These are phyloP conservation scores for Cystofilobasidium capitatum DNA, from an alignment of 768 basidiomycete genomes.

Conservation along the genomic window DNA sequence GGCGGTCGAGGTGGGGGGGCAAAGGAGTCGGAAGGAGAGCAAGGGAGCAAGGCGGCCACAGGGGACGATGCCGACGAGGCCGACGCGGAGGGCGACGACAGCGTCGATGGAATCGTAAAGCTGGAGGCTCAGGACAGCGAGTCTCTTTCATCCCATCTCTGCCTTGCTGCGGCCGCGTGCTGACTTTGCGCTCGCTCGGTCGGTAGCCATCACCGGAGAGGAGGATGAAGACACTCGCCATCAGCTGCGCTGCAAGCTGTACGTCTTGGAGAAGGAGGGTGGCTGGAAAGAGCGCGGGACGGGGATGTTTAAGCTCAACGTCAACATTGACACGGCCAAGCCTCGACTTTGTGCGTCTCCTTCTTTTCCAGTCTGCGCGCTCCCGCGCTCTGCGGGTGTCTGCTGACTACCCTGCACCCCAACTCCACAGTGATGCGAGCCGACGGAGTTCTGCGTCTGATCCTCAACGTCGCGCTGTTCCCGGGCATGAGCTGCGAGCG, in stretches of 20 bases:
- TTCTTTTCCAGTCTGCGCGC: not conserved
- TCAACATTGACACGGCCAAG: conserved; percentile 33
- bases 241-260: conserved; percentile 39
- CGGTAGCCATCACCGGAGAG: conserved; percentile 40
- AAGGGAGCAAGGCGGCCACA: not conserved
- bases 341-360: conserved; percentile 38
- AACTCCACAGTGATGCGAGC: conserved; percentile 40
- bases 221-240: conserved; percentile 41
- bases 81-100: not conserved
- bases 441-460: conserved; percentile 41
- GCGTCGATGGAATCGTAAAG: conserved; percentile 25
- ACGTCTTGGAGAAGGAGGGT: conserved; percentile 37
- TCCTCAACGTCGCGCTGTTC: conserved; percentile 41
- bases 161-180: not conserved
- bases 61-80: not conserved
- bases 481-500: conserved; percentile 34
- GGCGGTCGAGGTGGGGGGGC: not conserved
- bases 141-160: conserved; percentile 15
- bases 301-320: conserved; percentile 39
- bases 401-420: not conserved
- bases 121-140: conserved; percentile 40
- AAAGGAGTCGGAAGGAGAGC: conserved; percentile 31
- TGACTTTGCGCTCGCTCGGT: not conserved
- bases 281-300: conserved; percentile 42
- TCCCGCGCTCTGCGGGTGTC: not conserved